Evolutionary conservation across 169 alveolate species (phyloP).

Genomic region (Plasmodium yoelii): DNA sequence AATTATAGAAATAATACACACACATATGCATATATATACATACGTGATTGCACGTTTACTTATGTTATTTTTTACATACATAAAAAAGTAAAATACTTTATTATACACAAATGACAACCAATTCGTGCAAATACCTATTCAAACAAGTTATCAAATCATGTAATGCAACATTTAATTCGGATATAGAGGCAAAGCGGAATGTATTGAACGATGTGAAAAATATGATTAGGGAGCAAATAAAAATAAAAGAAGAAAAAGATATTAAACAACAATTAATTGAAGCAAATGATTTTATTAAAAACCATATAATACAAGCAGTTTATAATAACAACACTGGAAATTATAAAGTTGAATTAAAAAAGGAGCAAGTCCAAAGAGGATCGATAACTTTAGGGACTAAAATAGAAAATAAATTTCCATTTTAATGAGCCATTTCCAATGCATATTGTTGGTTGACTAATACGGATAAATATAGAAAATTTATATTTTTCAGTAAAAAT

Average conservation of each 20-base stretch:
- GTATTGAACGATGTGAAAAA: conserved; percentile 56
- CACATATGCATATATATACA: neutral
- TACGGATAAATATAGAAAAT: too few species aligned
- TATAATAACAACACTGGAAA: conserved; percentile 65
- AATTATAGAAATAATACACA: neutral
- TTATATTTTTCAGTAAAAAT: too few species aligned
- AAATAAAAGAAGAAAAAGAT: conserved; percentile 47
- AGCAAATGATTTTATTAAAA: conserved; percentile 60
- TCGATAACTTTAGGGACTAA: conserved; percentile 67
- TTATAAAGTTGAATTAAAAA: conserved; percentile 59
- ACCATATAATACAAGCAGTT: conserved; percentile 68
- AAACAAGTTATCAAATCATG: conserved; percentile 47
- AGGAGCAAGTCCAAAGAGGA: conserved; percentile 65
- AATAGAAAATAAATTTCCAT: conserved; percentile 44
- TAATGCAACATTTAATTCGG: conserved; percentile 53
- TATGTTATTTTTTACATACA: too few species aligned
- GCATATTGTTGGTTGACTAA: too few species aligned
- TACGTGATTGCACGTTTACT: neutral
- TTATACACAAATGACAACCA: conserved; percentile 7
- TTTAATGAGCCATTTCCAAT: neutral
- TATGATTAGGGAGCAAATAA: conserved; percentile 63
- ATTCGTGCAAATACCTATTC: conserved; percentile 36
- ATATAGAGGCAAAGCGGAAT: conserved; percentile 44
- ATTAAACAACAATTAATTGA: conserved; percentile 65
- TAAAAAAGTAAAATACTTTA: too few species aligned